Percentiles rank a stretch among this genome's conserved stretches.
phyloP scores from a whole-genome alignment of 345 rosid species.

The Murraya koenigii region DNA sequence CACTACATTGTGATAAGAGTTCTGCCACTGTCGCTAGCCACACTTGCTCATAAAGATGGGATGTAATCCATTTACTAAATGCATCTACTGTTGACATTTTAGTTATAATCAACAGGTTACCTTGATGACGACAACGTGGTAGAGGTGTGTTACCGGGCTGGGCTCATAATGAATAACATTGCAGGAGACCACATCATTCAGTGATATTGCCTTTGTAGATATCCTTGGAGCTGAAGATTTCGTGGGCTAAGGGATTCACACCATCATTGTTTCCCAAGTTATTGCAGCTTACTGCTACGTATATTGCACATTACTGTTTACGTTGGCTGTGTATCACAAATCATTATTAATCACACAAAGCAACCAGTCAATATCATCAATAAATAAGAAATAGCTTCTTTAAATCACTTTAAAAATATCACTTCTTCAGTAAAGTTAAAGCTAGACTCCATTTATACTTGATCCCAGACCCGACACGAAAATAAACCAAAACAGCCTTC shows the following conservation, averaged over 20 bases:
- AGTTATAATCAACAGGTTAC: constrained; percentile 23
- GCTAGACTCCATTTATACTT: constrained; percentile 35
- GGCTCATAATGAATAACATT: constrained; percentile 53
- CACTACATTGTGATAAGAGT: no score
- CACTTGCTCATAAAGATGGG: no score
- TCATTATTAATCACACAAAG: constrained; percentile 13
- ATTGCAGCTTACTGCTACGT: constrained; percentile 91
- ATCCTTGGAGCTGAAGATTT: no score
- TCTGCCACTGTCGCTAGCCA: no score
- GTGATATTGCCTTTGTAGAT: no score
- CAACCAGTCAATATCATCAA: neutral
- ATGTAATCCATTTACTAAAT: no score
- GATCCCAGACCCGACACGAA: constrained; percentile 94
- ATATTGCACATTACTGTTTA: no score
- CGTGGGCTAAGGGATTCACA: no score
- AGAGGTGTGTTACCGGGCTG: constrained; percentile 89
- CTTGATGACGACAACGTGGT: constrained; percentile 67
- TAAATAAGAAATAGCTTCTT: no score
- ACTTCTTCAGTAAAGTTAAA: neutral
- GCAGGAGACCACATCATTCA: no score
- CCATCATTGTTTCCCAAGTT: constrained; percentile 28
- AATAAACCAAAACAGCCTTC: constrained; percentile 93
- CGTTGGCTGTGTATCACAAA: constrained; percentile 30
- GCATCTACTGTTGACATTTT: no score
- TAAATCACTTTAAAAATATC: neutral